A percentile compares a stretch with the other conserved stretches of the same genome.
Conservation (phyloP, 345 rosid species). For the Citrus hindsii region DNA sequence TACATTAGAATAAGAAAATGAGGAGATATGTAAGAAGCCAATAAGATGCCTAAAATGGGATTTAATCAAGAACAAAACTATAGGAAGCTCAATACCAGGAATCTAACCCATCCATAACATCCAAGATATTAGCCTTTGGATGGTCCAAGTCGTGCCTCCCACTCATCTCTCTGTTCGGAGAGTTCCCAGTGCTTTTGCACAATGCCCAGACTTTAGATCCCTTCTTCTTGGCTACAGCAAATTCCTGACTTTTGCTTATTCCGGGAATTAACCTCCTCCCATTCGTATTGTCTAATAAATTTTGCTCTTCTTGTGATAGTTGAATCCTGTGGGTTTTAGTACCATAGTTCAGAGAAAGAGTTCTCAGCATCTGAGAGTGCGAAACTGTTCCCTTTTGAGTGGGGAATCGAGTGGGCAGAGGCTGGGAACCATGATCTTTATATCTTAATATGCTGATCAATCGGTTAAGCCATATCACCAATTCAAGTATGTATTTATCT, state of each 20-base stretch:
- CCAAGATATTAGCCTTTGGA: slow-evolving; percentile 31
- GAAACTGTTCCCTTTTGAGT: slow-evolving; percentile 19
- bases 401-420: slow-evolving; percentile 35
- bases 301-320: slow-evolving; percentile 64
- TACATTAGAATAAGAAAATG: slow-evolving; percentile 6
- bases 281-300: slow-evolving; percentile 45
- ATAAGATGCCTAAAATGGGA: background rate
- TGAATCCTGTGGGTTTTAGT: slow-evolving; percentile 24
- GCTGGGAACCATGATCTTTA: slow-evolving; percentile 38
- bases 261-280: slow-evolving; percentile 47
- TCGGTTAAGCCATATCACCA: slow-evolving; percentile 74
- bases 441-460: slow-evolving; percentile 50
- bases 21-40: background rate
- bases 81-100: slow-evolving; percentile 13
- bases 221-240: slow-evolving; percentile 32
- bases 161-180: slow-evolving; percentile 39
- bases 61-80: slow-evolving; percentile 12
- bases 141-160: slow-evolving; percentile 13
- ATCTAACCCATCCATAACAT: slow-evolving; percentile 54
- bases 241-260: slow-evolving; percentile 84
- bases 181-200: slow-evolving; percentile 68
- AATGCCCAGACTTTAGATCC: slow-evolving; percentile 33
- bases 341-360: slow-evolving; percentile 22
- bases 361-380: slow-evolving; percentile 35
- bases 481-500: slow-evolving; percentile 65